Percentiles rank a stretch among this genome's conserved stretches.
Evolutionary conservation across 2,329 filamentous ascomycete genomes (phyloP).

Genomic region (Elsinoe batatas): DNA sequence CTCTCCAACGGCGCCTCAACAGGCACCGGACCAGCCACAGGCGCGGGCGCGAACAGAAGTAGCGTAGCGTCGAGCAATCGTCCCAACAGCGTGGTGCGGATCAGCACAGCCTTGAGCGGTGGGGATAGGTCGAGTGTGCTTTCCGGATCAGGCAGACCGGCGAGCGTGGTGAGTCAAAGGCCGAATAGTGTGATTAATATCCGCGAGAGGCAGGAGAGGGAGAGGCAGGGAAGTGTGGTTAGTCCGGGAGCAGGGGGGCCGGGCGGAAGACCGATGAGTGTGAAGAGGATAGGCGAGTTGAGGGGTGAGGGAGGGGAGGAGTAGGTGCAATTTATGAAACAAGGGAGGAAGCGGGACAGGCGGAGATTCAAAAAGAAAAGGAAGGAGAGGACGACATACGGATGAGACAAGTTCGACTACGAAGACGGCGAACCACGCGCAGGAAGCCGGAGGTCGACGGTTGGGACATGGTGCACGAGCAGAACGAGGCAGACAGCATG

Average conservation of each 20-base stretch:
- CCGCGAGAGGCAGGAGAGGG: slow-evolving; percentile 2
- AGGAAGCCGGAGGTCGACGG: no score
- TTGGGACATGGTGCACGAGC: no score
- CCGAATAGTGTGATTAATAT: slow-evolving; percentile 8
- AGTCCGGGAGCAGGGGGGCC: background rate
- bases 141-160: background rate
- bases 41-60: background rate
- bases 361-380: no score
- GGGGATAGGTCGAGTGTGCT: background rate
- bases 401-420: no score
- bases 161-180: slow-evolving; percentile 1
- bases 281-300: slow-evolving; percentile 6
- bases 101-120: background rate
- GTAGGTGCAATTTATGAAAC: slow-evolving; percentile 32
- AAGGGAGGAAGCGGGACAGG: no score
- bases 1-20: background rate
- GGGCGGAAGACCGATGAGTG: background rate
- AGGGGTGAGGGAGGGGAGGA: slow-evolving; percentile 17
- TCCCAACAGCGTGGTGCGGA: background rate
- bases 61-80: background rate
- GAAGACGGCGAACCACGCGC: no score
- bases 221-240: background rate
- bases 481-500: no score
- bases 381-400: no score
- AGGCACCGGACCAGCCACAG: no score